A percentile compares a stretch with the other conserved stretches of the same genome.
Evolutionary conservation across 2,329 filamentous ascomycete species (phyloP).

Genomic region (Albifimbria verrucaria): DNA sequence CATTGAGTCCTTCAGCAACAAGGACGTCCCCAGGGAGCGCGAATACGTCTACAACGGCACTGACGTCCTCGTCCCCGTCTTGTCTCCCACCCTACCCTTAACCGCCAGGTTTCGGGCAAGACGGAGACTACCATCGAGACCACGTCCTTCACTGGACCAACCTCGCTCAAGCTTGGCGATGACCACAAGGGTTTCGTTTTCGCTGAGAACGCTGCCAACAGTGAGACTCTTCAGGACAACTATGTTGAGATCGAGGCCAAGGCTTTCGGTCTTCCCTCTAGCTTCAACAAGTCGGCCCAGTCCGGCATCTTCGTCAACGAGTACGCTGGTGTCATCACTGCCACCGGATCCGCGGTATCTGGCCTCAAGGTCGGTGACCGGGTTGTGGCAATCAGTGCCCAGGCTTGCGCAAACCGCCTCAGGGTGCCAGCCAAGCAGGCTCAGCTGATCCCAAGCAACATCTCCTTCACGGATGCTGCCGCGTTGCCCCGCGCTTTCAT

Average conservation of each 20-base stretch:
- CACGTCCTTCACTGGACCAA: not conserved
- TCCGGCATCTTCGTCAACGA: not conserved
- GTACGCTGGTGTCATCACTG: not conserved
- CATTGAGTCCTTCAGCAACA: constrained; percentile 3
- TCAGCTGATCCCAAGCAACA: not conserved
- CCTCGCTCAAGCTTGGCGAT: not conserved
- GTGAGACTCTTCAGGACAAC: constrained; percentile 5
- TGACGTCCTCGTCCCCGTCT: constrained; percentile 9
- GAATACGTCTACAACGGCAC: constrained; percentile 8
- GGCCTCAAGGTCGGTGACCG: not conserved
- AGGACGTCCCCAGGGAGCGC: constrained; percentile 2
- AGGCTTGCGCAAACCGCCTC: not conserved
- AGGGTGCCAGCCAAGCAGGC: not conserved
- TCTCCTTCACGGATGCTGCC: not conserved
- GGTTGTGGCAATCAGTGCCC: not conserved
- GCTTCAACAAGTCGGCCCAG: not conserved
- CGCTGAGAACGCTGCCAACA: constrained; percentile 1
- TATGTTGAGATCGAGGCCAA: constrained; percentile 10
- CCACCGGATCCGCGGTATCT: not conserved
- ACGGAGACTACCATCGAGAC: not conserved
- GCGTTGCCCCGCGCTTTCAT: not conserved
- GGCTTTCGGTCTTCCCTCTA: constrained; percentile 7
- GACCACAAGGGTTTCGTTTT: not conserved
- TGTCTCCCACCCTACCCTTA: constrained; percentile 5
- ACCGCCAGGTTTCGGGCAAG: constrained; percentile 5